Percentiles rank a stretch among this genome's conserved stretches.
phyloP scores from a whole-genome alignment of 495 filamentous ascomycete species.

The Chaetomidium leptoderma region DNA sequence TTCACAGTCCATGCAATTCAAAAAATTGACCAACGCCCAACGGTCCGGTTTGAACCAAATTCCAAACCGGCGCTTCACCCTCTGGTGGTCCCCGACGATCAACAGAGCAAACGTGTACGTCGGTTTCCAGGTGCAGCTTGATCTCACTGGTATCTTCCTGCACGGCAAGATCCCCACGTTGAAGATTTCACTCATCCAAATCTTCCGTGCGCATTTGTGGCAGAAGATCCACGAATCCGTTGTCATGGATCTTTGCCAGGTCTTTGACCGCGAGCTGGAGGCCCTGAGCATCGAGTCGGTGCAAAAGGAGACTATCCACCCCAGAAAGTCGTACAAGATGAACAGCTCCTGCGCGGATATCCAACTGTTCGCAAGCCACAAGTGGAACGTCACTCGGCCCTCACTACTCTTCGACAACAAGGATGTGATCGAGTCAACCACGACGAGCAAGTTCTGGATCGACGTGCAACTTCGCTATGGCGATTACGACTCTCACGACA shows the following conservation, averaged over 20 bases:
- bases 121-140: conserved; percentile 98
- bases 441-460: conserved; percentile 99
- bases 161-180: conserved; percentile 99
- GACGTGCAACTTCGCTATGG: conserved; percentile 98
- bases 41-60: conserved; percentile 98
- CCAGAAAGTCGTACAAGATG: conserved; percentile 99
- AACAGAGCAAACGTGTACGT: conserved; percentile 77
- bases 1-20: conserved; percentile 78
- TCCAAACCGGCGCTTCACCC: conserved; percentile 96
- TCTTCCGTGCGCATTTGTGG: conserved; percentile 99
- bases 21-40: conserved; percentile 98
- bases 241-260: conserved; percentile 98
- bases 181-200: conserved; percentile 98
- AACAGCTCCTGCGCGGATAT: conserved; percentile 99
- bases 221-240: conserved; percentile 99
- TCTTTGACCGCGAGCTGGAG: conserved; percentile 98
- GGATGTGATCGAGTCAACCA: conserved; percentile 89
- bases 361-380: conserved; percentile 94
- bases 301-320: conserved; percentile 99
- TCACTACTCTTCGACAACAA: conserved; percentile 95
- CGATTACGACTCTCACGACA: conserved; percentile 99
- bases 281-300: conserved; percentile 96
- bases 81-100: conserved; percentile 95
- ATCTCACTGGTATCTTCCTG: conserved; percentile 98
- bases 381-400: conserved; percentile 95